Evolutionary conservation across 2,329 filamentous ascomycete species (phyloP).

Genomic region (Talaromyces sp.): DNA sequence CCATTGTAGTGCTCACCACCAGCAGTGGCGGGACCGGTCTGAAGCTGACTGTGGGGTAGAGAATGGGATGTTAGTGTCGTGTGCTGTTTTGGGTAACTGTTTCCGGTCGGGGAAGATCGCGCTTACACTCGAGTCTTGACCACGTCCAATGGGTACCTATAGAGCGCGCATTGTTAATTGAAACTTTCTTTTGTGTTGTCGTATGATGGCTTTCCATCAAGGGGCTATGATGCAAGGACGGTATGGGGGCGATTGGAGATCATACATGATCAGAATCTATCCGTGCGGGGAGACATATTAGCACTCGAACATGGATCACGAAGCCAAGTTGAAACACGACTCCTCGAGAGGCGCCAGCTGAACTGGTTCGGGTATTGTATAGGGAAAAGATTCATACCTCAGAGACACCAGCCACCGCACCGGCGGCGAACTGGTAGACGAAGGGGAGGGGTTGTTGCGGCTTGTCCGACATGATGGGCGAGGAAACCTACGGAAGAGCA

Average conservation of each 20-base stretch:
- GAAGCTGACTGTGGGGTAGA: slow-evolving; percentile 68
- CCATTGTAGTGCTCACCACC: slow-evolving; percentile 89
- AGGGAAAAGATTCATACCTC: slow-evolving; percentile 65
- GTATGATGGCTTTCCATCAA: neutral
- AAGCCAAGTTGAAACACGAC: neutral
- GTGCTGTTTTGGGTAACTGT: slow-evolving; percentile 7
- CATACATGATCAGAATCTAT: slow-evolving; percentile 35
- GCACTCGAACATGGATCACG: slow-evolving; percentile 4
- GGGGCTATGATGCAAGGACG: neutral
- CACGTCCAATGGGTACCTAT: slow-evolving; percentile 96
- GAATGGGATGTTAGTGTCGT: slow-evolving; percentile 8
- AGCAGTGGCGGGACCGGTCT: slow-evolving; percentile 67
- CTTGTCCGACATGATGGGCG: slow-evolving; percentile 59
- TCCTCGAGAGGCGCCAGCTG: neutral
- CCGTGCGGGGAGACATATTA: slow-evolving; percentile 25
- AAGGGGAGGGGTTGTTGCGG: slow-evolving; percentile 81
- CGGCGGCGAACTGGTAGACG: slow-evolving; percentile 91
- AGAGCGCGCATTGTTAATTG: slow-evolving; percentile 14
- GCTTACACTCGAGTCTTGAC: slow-evolving; percentile 94
- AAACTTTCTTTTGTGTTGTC: neutral
- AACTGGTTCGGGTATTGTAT: neutral
- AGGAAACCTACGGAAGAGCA: slow-evolving; percentile 8
- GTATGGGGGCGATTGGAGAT: neutral
- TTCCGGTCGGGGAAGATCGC: slow-evolving; percentile 11
- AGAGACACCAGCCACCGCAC: slow-evolving; percentile 95